Percentiles rank a stretch among this genome's conserved stretches.
These are phyloP conservation scores for Nephelium lappaceum DNA, from an alignment of 345 rosid genomes.

Conservation along the genomic window DNA sequence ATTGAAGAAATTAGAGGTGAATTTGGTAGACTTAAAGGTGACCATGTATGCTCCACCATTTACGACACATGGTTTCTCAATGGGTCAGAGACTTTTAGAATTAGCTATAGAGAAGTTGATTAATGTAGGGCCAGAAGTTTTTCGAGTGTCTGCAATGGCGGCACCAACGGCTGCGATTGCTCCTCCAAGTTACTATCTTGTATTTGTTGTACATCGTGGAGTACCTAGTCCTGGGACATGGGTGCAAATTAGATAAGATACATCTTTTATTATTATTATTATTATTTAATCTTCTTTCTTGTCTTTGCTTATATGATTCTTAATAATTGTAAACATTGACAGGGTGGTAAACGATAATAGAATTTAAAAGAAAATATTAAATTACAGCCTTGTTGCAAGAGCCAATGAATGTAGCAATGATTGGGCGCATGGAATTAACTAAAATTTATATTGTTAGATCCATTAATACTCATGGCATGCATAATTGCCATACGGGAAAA, in stretches of 20 bases:
- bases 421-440: background rate
- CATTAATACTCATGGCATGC: too few species aligned
- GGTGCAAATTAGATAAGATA: constrained; percentile 32
- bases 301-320: background rate
- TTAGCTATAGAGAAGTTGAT: constrained; percentile 12
- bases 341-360: background rate
- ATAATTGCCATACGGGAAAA: too few species aligned
- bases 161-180: constrained; percentile 40
- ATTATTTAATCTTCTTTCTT: background rate
- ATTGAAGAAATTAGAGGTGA: background rate
- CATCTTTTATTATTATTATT: too few species aligned
- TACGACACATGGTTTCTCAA: constrained; percentile 50
- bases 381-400: too few species aligned
- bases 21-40: constrained; percentile 21
- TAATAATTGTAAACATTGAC: background rate
- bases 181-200: constrained; percentile 44
- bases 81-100: constrained; percentile 48
- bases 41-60: constrained; percentile 52
- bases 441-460: too few species aligned
- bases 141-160: constrained; percentile 12
- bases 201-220: constrained; percentile 39
- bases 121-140: background rate
- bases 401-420: background rate
- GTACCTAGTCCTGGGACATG: constrained; percentile 43
- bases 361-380: too few species aligned